Evolutionary conservation across 768 basidiomycete species (phyloP).

Genomic region (Trametes meyenii): DNA sequence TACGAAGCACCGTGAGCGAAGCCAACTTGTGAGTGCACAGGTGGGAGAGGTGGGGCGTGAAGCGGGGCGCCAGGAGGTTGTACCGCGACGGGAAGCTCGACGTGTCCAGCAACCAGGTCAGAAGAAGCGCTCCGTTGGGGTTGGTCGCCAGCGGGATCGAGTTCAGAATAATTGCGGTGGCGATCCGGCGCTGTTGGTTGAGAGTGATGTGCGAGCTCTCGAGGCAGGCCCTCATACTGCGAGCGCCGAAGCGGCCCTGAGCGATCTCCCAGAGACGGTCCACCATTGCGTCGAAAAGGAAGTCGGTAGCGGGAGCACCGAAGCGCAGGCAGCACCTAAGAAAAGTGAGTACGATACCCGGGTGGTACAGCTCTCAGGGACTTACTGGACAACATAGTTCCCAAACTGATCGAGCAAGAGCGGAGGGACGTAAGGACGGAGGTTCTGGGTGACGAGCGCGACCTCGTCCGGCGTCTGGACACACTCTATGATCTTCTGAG

Average conservation of each 20-base stretch:
- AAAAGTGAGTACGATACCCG: constrained; percentile 6
- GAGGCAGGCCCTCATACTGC: constrained; percentile 96
- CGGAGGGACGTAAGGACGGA: constrained; percentile 91
- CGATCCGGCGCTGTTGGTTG: constrained; percentile 93
- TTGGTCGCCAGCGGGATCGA: constrained; percentile 97
- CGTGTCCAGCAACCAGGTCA: constrained; percentile 96
- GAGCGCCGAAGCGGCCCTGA: constrained; percentile 96
- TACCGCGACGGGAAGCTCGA: constrained; percentile 96
- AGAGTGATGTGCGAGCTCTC: constrained; percentile 86
- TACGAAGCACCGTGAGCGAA: constrained; percentile 90
- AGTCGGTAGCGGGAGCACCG: constrained; percentile 86
- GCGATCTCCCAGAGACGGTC: constrained; percentile 99
- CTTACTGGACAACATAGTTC: constrained; percentile 91
- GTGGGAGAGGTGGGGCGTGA: constrained; percentile 95
- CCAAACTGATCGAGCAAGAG: constrained; percentile 93
- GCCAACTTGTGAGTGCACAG: constrained; percentile 98
- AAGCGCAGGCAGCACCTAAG: constrained; percentile 87
- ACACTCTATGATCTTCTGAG: constrained; percentile 98
- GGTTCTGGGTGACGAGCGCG: constrained; percentile 78
- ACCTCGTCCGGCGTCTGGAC: constrained; percentile 88
- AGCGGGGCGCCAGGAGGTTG: constrained; percentile 90
- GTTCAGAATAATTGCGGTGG: constrained; percentile 92
- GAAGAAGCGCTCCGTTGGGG: constrained; percentile 91
- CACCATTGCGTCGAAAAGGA: constrained; percentile 97
- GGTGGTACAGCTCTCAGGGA: constrained; percentile 12